A percentile compares a stretch with the other conserved stretches of the same genome.
Evolutionary conservation across 1,139 yeast genomes (phyloP).

Genomic region (Hansenula sp.): DNA sequence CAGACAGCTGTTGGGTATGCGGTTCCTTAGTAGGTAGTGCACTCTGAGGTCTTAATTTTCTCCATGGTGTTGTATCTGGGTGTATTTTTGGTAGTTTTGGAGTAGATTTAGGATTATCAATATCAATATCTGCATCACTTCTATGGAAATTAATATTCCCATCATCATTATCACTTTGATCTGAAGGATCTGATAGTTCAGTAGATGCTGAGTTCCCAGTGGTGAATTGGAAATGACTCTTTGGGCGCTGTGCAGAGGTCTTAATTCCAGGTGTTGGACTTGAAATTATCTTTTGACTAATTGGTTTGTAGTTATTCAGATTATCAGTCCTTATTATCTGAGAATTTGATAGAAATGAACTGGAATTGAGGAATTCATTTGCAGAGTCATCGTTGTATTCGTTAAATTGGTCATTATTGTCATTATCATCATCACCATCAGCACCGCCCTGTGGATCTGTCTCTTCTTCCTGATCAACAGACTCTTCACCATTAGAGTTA

Average conservation of each 20-base stretch:
- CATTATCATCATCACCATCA: conserved; percentile 1
- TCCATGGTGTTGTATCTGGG: conserved; percentile 29
- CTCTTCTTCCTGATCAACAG: conserved; percentile 1
- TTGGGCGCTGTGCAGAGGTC: not conserved
- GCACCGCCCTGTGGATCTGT: not conserved
- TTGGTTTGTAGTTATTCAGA: conserved; percentile 12
- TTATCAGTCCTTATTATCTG: conserved; percentile 19
- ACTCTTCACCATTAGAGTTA: not conserved
- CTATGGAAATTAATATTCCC: conserved; percentile 9
- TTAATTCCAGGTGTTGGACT: conserved; percentile 18
- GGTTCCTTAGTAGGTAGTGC: conserved; percentile 7
- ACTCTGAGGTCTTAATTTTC: conserved; percentile 22
- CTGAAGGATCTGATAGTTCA: conserved; percentile 5
- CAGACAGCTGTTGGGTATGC: not conserved
- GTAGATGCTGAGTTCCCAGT: conserved; percentile 1
- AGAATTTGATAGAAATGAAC: conserved; percentile 20
- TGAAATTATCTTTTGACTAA: conserved; percentile 4
- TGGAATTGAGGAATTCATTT: conserved; percentile 22
- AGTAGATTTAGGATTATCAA: conserved; percentile 20
- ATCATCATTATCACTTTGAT: conserved; percentile 7
- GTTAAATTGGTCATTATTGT: too few species aligned
- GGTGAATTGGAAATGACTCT: conserved; percentile 10
- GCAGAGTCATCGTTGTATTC: conserved; percentile 11
- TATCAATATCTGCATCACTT: conserved; percentile 13
- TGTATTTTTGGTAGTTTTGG: conserved; percentile 26